phyloP scores from a whole-genome alignment of 2,329 filamentous ascomycete genomes.

The Thelonectria olida region DNA sequence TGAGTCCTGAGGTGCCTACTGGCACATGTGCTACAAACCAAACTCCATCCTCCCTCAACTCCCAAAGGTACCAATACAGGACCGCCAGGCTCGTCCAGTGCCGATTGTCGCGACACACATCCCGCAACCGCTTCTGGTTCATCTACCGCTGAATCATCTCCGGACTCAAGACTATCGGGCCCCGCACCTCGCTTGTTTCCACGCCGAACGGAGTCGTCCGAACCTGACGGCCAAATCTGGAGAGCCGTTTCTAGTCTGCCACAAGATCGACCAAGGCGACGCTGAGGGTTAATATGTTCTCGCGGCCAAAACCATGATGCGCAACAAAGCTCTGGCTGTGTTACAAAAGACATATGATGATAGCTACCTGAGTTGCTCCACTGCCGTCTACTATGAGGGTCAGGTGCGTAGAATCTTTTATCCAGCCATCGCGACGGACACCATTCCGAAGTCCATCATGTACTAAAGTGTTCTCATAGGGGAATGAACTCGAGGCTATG shows the following conservation, averaged over 20 bases:
- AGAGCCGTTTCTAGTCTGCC: constrained; percentile 3
- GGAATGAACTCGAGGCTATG: constrained; percentile 89
- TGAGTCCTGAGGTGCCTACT: not conserved
- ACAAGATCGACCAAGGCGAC: constrained; percentile 21
- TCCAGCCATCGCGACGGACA: not conserved
- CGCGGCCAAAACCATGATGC: constrained; percentile 57
- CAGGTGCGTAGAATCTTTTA: constrained; percentile 65
- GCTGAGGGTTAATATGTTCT: constrained; percentile 42
- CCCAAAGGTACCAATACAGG: constrained; percentile 11
- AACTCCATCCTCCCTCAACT: constrained; percentile 31
- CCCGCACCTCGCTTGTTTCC: constrained; percentile 1
- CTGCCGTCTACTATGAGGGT: constrained; percentile 94
- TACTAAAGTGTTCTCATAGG: constrained; percentile 60
- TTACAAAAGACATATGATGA: constrained; percentile 99
- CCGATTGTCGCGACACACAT: constrained; percentile 5
- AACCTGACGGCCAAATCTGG: not conserved
- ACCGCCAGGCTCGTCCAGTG: constrained; percentile 8
- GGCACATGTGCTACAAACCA: constrained; percentile 23
- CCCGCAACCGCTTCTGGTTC: not conserved
- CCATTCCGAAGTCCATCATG: constrained; percentile 12
- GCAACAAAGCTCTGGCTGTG: constrained; percentile 68
- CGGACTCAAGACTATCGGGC: constrained; percentile 1
- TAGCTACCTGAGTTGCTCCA: constrained; percentile 93
- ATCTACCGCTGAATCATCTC: not conserved
- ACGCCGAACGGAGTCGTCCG: constrained; percentile 8